Percentiles rank a stretch among this genome's conserved stretches.
phyloP scores from a whole-genome alignment of 2,329 filamentous ascomycete species.

The Fusarium graminum region DNA sequence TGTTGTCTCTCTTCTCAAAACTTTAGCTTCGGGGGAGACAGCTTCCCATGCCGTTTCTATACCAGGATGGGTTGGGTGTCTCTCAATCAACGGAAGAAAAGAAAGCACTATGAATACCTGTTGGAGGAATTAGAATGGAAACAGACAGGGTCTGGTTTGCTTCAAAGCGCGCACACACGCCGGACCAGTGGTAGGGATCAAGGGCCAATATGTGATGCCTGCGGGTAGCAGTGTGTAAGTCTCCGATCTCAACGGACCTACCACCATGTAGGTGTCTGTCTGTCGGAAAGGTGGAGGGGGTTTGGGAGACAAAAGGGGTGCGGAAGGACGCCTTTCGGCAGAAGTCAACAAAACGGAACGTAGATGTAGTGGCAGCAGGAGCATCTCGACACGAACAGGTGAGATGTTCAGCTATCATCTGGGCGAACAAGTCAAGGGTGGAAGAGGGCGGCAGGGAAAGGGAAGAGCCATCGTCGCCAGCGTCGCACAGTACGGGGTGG shows the following conservation, averaged over 20 bases:
- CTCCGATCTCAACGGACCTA: slow-evolving; percentile 43
- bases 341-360: slow-evolving; percentile 29
- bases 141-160: slow-evolving; percentile 41
- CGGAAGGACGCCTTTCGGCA: slow-evolving; percentile 23
- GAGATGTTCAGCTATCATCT: slow-evolving; percentile 43
- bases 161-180: slow-evolving; percentile 39
- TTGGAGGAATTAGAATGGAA: slow-evolving; percentile 43
- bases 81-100: slow-evolving; percentile 42
- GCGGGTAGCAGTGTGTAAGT: slow-evolving; percentile 38
- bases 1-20: slow-evolving; percentile 49
- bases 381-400: slow-evolving; percentile 46
- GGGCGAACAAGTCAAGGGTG: slow-evolving; percentile 31
- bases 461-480: slow-evolving; percentile 34
- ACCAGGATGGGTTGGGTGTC: slow-evolving; percentile 43
- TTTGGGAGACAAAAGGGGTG: slow-evolving; percentile 24
- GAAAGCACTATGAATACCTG: slow-evolving; percentile 33
- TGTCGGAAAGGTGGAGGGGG: slow-evolving; percentile 33
- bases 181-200: slow-evolving; percentile 47
- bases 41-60: slow-evolving; percentile 40
- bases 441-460: slow-evolving; percentile 32
- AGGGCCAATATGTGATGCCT: slow-evolving; percentile 37
- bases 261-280: slow-evolving; percentile 24
- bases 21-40: slow-evolving; percentile 41
- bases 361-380: slow-evolving; percentile 33
- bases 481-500: slow-evolving; percentile 47